Evolutionary conservation across 2,329 filamentous ascomycete genomes (phyloP), one percentile per base, ranked within the genome.

Genomic region (Hirsutella rhossiliensis): DNA sequence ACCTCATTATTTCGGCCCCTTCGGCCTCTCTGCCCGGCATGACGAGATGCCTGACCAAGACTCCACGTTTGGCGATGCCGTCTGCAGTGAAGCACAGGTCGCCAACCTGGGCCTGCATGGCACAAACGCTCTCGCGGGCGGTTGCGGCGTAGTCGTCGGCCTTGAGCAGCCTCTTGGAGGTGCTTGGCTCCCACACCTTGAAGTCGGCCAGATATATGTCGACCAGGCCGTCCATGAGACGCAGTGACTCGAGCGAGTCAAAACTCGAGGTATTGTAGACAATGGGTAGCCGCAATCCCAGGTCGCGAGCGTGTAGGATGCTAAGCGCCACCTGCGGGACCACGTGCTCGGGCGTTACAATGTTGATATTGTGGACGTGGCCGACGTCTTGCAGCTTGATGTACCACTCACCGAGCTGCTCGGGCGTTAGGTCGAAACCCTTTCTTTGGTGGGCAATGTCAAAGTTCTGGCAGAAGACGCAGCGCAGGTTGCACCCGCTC

Each of bases 161-260:
- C 59, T 94, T 94, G 31, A 92, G 71, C 28, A 92, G 65, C 11
- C 85, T 71, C 53, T 75, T 81, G 18, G 82, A 82, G 1, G 83
- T 82, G 19, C 61, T 66, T 2, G 71, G 61, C 27, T 75, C 75
- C 85, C 84, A 92, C 11, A 89, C 78, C 60, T 94, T 92, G 68
- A 92, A 92, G 57, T 94, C 86, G 0, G 86, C 82, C n/a, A 94
- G 68, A 57, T 92, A 94, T 38, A 94, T 87, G 58, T 92, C 86
- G 0, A 92, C 78, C 27, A 94, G 66, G 0, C 86, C 86, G 52
- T 92, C 80, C 53, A 94, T 73, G 9, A 92, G 68, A 47, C 78
- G 63, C 1, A 94, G 66, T 1, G 82, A 87, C 3, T 78, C 80
- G 1, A 82, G 65, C 1, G 81, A 87, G 62, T 94, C 87, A 56